Evolutionary conservation across 2,329 filamentous ascomycete species (phyloP).

Genomic region (Fusarium papillatum): DNA sequence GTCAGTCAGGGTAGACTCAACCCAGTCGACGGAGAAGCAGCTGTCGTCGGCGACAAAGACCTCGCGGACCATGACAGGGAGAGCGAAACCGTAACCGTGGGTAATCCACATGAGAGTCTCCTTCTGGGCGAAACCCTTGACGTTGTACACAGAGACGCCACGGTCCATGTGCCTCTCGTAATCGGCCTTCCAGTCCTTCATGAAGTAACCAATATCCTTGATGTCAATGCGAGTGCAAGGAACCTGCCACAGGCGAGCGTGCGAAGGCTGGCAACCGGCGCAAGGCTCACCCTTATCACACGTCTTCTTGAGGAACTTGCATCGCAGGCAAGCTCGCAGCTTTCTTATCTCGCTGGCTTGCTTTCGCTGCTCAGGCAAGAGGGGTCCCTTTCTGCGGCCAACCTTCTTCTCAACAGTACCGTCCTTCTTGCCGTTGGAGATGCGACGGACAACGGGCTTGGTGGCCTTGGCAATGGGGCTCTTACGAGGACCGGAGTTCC

Average conservation of each 20-base stretch:
- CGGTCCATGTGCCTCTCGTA: slow-evolving; percentile 91
- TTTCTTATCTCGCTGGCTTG: slow-evolving; percentile 98
- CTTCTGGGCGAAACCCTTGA: slow-evolving; percentile 84
- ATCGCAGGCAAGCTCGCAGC: slow-evolving; percentile 91
- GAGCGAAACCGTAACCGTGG: slow-evolving; percentile 93
- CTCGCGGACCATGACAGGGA: slow-evolving; percentile 94
- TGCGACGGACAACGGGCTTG: slow-evolving; percentile 88
- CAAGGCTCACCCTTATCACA: slow-evolving; percentile 98
- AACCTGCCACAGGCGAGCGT: slow-evolving; percentile 96
- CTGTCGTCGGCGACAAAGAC: slow-evolving; percentile 93
- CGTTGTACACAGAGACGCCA: slow-evolving; percentile 93
- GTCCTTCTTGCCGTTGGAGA: slow-evolving; percentile 83
- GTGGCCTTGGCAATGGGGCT: slow-evolving; percentile 85
- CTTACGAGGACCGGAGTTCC: slow-evolving; percentile 79
- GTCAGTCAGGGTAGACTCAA: slow-evolving; percentile 79
- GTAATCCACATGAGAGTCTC: slow-evolving; percentile 89
- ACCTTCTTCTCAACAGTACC: slow-evolving; percentile 89
- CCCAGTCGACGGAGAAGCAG: slow-evolving; percentile 95
- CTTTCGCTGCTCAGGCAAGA: slow-evolving; percentile 94
- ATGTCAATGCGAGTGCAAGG: slow-evolving; percentile 98
- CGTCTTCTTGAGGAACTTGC: slow-evolving; percentile 99
- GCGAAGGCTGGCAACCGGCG: slow-evolving; percentile 93
- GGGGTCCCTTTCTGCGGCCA: slow-evolving; percentile 88
- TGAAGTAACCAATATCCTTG: slow-evolving; percentile 98
- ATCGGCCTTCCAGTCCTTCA: slow-evolving; percentile 99